Conservation (phyloP, 2,329 filamentous ascomycete species). For the Exutisphaerella laricina region DNA sequence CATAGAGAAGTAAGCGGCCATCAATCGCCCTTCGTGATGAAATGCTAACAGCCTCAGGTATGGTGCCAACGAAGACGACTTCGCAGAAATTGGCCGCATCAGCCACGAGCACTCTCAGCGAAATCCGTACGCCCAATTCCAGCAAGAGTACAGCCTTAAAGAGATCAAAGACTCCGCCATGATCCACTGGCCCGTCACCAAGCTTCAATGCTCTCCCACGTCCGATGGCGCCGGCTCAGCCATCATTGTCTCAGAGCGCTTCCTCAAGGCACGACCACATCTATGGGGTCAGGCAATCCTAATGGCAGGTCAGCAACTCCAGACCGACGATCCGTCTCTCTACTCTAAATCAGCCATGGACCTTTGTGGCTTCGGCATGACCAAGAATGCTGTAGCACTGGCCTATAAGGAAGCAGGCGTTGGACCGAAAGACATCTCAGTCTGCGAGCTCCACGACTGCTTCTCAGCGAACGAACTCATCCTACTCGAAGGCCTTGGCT, state of each 20-base stretch:
- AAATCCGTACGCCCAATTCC: slow-evolving; percentile 96
- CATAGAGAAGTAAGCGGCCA: slow-evolving; percentile 62
- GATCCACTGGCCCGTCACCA: slow-evolving; percentile 84
- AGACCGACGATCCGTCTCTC: slow-evolving; percentile 72
- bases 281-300: slow-evolving; percentile 76
- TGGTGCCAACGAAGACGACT: slow-evolving; percentile 76
- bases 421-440: slow-evolving; percentile 62
- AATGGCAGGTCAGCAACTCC: slow-evolving; percentile 79
- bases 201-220: slow-evolving; percentile 97
- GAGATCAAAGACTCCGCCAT: slow-evolving; percentile 69
- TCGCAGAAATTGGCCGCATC: slow-evolving; percentile 86
- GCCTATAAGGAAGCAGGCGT: slow-evolving; percentile 69
- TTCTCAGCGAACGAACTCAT: slow-evolving; percentile 95
- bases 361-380: slow-evolving; percentile 84
- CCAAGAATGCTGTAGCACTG: slow-evolving; percentile 58
- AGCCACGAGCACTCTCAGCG: slow-evolving; percentile 87
- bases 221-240: slow-evolving; percentile 87
- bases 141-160: slow-evolving; percentile 79
- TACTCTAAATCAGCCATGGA: slow-evolving; percentile 80
- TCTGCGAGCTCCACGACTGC: slow-evolving; percentile 93
- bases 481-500: slow-evolving; percentile 76
- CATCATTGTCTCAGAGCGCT: slow-evolving; percentile 80
- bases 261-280: slow-evolving; percentile 77
- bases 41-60: too few relatives aligned
- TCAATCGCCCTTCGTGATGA: neutral